Evolutionary conservation across 2,329 filamentous ascomycete genomes (phyloP), one percentile per base, ranked within the genome.

Genomic region (Trichoderma afroharzianum): DNA sequence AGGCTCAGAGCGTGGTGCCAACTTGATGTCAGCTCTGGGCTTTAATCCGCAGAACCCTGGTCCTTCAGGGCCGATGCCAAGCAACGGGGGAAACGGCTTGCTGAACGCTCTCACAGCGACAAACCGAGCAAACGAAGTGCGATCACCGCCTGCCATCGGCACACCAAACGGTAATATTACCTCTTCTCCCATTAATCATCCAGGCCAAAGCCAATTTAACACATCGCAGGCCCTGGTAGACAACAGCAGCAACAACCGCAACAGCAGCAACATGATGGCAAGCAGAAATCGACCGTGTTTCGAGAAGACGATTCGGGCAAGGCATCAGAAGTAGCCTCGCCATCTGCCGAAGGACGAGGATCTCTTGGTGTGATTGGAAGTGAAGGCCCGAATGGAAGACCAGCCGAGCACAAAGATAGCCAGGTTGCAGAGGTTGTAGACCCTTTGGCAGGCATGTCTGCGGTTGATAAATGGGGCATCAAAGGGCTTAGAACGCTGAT

Each of bases 71-170:
- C 74, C 75, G 24, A 77, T 82, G 67, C 83, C 83, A 70, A 79
- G 80, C 53, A 84, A 81, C 71, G 82, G 88, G 70, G 88, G 86
- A 14, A 91, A 91, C 76, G 89, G 89, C 9, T 82, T 91, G 50
- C 80, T 91, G 59, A 91, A 89, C 76, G 89, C 88, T 4, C 80
- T 91, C n/a, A 89, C 88, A 57, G 88, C 88, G 6, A 90, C 86
- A 73, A 86, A 81, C 71, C 83, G 88, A 68, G 79, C 84, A 43
- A 80, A 81, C 58, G 86, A 90, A 61, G 77, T 76, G 62, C 85
- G 86, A 70, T 85, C 87, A 43, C 85, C 87, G 2, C 82, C 84
- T 63, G 83, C 82, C 39, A 79, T 81, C 24, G 79, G 80, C 64
- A 76, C 77, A 36, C 78, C 81, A 43, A 63, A 71, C 68, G 72